Evolutionary conservation across 306 rosid species (phyloP).

Genomic region (Clitoria ternatea): DNA sequence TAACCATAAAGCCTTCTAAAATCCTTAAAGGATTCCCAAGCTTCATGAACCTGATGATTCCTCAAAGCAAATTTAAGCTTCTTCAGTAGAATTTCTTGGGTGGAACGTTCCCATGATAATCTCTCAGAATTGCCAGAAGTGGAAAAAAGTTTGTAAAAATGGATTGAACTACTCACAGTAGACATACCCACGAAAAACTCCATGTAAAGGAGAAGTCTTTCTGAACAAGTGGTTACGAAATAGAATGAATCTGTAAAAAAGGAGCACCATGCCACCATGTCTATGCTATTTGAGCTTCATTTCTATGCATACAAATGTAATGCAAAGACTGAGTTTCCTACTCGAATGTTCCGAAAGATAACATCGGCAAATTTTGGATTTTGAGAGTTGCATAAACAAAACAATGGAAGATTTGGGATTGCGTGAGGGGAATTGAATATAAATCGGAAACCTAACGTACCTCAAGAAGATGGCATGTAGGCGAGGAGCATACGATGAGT

Average conservation of each 20-base stretch:
- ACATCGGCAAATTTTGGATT: background rate
- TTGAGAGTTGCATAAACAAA: background rate
- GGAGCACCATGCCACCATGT: conserved; percentile 33
- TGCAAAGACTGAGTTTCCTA: background rate
- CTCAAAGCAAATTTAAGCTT: conserved; percentile 58
- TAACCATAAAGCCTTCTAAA: conserved; percentile 69
- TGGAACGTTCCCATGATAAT: conserved; percentile 79
- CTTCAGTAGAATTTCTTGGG: conserved; percentile 40
- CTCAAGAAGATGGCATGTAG: background rate
- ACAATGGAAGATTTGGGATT: background rate
- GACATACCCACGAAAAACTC: conserved; percentile 18
- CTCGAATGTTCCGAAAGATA: background rate
- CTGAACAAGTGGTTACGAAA: conserved; percentile 7
- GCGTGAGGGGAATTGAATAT: background rate
- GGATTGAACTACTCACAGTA: conserved; percentile 11
- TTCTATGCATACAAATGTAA: background rate
- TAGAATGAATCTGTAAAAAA: conserved; percentile 21
- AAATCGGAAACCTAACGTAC: background rate
- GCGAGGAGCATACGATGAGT: no score
- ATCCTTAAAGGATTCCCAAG: conserved; percentile 65
- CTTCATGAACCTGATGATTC: conserved; percentile 50
- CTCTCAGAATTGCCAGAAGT: conserved; percentile 30
- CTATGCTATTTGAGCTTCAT: conserved; percentile 12
- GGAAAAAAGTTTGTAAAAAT: conserved; percentile 24
- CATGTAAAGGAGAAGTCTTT: conserved; percentile 28